Conservation (phyloP, 2,329 filamentous ascomycete species). For the Beauveria sp. region DNA sequence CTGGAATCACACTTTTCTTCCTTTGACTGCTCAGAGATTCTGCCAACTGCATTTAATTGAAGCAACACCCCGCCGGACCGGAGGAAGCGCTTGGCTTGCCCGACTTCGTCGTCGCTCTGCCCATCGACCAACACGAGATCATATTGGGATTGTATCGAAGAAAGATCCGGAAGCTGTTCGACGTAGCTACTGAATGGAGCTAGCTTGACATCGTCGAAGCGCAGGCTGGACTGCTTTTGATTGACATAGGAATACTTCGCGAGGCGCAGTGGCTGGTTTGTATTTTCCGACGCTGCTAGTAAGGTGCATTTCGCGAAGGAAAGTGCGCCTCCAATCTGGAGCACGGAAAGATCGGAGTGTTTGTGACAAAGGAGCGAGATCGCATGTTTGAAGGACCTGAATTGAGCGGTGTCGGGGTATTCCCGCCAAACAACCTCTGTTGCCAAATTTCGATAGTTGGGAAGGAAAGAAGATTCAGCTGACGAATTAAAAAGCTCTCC, state of each 20-base stretch:
- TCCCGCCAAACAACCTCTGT: constrained; percentile 41
- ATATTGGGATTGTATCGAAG: background rate
- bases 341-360: constrained; percentile 28
- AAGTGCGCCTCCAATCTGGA: constrained; percentile 29
- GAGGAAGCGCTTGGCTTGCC: constrained; percentile 12
- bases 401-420: constrained; percentile 23
- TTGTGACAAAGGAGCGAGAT: constrained; percentile 31
- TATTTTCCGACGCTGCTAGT: constrained; percentile 17
- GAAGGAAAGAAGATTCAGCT: constrained; percentile 31
- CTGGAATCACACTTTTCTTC: background rate
- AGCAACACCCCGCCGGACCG: background rate
- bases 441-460: constrained; percentile 41
- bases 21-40: background rate
- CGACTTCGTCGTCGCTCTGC: constrained; percentile 6
- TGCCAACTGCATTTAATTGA: background rate
- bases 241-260: constrained; percentile 26
- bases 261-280: constrained; percentile 24
- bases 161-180: background rate
- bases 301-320: constrained; percentile 19
- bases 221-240: background rate
- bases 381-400: constrained; percentile 19
- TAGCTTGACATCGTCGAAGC: background rate
- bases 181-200: background rate
- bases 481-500: constrained; percentile 24
- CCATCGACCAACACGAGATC: background rate